Conservation (phyloP, 768 basidiomycete genomes). For the Favolaschia claudopus region DNA sequence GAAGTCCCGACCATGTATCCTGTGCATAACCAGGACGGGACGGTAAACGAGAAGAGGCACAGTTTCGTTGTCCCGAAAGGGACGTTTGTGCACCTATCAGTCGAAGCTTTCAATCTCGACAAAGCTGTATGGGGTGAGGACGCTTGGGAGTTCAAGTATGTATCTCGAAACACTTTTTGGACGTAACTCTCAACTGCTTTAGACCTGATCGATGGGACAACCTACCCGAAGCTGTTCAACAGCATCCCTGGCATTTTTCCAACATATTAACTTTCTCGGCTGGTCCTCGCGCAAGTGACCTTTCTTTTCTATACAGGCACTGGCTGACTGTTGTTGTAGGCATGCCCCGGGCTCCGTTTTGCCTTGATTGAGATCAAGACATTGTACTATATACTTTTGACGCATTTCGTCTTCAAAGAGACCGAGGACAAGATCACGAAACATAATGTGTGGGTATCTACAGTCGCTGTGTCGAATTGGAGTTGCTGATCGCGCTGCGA, state of each 20-base stretch:
- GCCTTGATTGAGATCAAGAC: constrained; percentile 86
- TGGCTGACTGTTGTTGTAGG: constrained; percentile 49
- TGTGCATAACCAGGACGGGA: constrained; percentile 59
- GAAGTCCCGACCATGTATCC: constrained; percentile 75
- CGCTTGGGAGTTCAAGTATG: constrained; percentile 84
- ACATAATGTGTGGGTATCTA: constrained; percentile 64
- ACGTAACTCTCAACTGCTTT: not conserved
- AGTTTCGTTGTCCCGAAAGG: constrained; percentile 69
- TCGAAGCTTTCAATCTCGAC: constrained; percentile 84
- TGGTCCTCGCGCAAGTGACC: constrained; percentile 73
- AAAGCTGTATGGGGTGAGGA: constrained; percentile 81
- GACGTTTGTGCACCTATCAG: constrained; percentile 76
- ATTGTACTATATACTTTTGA: constrained; percentile 74
- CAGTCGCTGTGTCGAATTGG: not conserved
- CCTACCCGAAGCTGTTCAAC: constrained; percentile 71
- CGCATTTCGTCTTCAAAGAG: constrained; percentile 67
- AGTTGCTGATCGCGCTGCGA: constrained; percentile 29
- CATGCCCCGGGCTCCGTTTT: constrained; percentile 84
- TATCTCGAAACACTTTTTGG: not conserved
- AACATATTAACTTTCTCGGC: constrained; percentile 81
- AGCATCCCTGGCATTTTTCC: constrained; percentile 75
- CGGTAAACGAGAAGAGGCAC: constrained; percentile 44
- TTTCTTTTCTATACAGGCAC: not conserved
- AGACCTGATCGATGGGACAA: constrained; percentile 87
- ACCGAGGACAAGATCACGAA: constrained; percentile 62